Percentiles rank a stretch among this genome's conserved stretches.
Evolutionary conservation across 2,329 filamentous ascomycete genomes (phyloP).

Genomic region (Pseudopyrenochaeta lycopersici): DNA sequence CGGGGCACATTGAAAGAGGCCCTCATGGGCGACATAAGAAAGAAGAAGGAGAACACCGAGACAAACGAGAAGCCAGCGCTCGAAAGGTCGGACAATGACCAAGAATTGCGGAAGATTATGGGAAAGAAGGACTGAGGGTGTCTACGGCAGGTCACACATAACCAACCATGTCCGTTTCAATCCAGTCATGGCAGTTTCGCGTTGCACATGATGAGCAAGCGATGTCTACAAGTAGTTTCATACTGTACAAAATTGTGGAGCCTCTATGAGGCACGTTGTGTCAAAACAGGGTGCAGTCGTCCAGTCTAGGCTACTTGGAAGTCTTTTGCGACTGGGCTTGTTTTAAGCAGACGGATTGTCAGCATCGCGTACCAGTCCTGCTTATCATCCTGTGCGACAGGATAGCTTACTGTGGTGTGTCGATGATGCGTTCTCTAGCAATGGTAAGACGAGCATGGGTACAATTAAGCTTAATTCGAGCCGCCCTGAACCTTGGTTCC

Average conservation of each 20-base stretch:
- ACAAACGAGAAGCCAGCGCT: slow-evolving; percentile 36
- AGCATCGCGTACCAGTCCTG: not conserved
- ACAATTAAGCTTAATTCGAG: slow-evolving; percentile 1
- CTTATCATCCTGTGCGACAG: not conserved
- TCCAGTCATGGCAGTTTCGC: not conserved
- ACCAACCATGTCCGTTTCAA: not conserved
- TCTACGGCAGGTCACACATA: not conserved
- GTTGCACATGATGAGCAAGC: not conserved
- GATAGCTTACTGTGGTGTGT: not conserved
- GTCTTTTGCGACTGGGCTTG: too few species aligned
- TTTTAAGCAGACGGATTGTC: too few species aligned
- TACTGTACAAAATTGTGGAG: too few species aligned
- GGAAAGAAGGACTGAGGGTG: slow-evolving; percentile 39
- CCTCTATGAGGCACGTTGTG: too few species aligned
- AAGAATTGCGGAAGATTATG: slow-evolving; percentile 49
- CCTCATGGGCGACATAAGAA: slow-evolving; percentile 43
- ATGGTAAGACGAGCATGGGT: not conserved
- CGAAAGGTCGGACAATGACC: slow-evolving; percentile 48
- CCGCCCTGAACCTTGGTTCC: slow-evolving; percentile 5
- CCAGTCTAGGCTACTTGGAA: too few species aligned
- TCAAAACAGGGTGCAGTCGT: too few species aligned
- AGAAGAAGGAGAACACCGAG: slow-evolving; percentile 33
- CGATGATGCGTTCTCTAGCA: not conserved
- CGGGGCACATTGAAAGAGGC: slow-evolving; percentile 43
- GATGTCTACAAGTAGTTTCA: too few species aligned